Percentiles rank a stretch among this genome's conserved stretches.
These are phyloP conservation scores for Cicer arietinum DNA, from an alignment of 306 rosid genomes.

Conservation along the genomic window DNA sequence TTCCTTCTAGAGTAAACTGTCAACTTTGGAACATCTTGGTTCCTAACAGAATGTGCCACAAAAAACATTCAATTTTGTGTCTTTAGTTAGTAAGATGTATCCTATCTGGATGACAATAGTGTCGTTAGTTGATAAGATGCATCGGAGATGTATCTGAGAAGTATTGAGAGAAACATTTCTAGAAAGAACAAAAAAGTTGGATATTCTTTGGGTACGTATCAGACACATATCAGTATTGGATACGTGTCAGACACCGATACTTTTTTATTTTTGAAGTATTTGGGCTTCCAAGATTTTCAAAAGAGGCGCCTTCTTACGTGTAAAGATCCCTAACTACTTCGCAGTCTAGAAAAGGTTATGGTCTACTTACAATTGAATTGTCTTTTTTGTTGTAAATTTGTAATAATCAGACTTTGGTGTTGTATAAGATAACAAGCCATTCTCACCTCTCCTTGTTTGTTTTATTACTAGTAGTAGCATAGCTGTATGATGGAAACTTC, in stretches of 20 bases:
- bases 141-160: not conserved
- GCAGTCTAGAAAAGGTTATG: not conserved
- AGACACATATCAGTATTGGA: not conserved
- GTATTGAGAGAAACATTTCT: not conserved
- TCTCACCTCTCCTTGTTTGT: not conserved
- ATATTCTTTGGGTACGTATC: not conserved
- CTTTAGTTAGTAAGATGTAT: not conserved
- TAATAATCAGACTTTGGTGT: not conserved
- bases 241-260: not conserved
- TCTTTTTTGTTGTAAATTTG: not conserved
- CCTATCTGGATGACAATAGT: not conserved
- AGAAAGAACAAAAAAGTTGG: not conserved
- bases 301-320: constrained; percentile 1
- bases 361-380: not conserved
- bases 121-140: not conserved
- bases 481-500: constrained; percentile 2
- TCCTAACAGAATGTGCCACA: not conserved
- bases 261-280: not conserved
- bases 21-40: not conserved
- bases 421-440: not conserved
- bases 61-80: not conserved
- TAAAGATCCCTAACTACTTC: not conserved
- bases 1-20: not conserved
- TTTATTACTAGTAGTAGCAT: not conserved
- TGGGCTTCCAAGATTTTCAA: not conserved